Evolutionary conservation across 2,329 filamentous ascomycete genomes (phyloP).

Genomic region (Diaporthe citri): DNA sequence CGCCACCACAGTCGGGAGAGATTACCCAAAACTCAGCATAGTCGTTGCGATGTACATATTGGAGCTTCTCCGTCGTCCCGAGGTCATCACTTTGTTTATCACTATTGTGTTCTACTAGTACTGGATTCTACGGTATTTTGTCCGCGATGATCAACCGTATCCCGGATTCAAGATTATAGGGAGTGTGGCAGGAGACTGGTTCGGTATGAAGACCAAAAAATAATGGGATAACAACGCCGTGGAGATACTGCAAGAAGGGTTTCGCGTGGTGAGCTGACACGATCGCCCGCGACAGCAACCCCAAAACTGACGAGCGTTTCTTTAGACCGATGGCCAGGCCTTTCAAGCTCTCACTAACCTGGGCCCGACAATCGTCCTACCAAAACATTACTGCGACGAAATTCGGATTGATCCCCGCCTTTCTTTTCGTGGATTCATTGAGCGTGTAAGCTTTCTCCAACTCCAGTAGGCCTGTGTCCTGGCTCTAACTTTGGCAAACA

Average conservation of each 20-base stretch:
- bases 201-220: background rate
- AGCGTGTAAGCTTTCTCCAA: background rate
- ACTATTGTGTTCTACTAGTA: background rate
- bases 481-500: background rate
- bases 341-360: conserved; percentile 12
- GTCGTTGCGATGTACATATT: background rate
- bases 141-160: conserved; percentile 6
- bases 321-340: background rate
- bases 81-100: background rate
- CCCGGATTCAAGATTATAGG: background rate
- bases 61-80: background rate
- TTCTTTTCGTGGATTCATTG: conserved; percentile 15
- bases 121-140: background rate
- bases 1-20: background rate
- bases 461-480: background rate
- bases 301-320: background rate
- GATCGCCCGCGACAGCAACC: background rate
- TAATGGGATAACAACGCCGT: background rate
- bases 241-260: conserved; percentile 4
- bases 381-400: conserved; percentile 7
- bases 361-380: conserved; percentile 1
- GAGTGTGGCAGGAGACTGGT: background rate
- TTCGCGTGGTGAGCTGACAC: background rate
- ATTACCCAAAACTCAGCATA: background rate
- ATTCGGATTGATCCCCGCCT: conserved; percentile 3